Percentiles rank a stretch among this genome's conserved stretches.
These are phyloP conservation scores for Leccinellum rugosiceps DNA, from an alignment of 768 basidiomycete species.

Conservation along the genomic window DNA sequence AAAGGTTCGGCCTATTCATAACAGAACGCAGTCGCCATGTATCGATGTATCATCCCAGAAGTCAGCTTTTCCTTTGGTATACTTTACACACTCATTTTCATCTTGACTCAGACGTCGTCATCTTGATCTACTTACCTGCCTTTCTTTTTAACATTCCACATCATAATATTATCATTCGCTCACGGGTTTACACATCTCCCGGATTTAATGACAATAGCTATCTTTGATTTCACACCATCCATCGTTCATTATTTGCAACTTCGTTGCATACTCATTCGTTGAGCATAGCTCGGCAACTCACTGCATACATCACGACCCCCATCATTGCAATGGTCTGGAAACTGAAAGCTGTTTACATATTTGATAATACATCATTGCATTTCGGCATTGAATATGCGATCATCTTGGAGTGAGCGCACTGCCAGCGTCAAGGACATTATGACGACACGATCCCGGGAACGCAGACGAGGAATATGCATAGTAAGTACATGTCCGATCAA, in stretches of 20 bases:
- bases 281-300: neutral
- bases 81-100: neutral
- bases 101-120: neutral
- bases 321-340: neutral
- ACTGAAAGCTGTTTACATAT: neutral
- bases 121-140: neutral
- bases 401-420: too few species aligned
- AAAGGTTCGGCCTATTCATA: neutral
- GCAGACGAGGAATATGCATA: too few species aligned
- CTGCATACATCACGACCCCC: neutral
- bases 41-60: neutral
- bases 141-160: neutral
- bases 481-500: too few species aligned
- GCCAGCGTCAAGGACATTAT: neutral
- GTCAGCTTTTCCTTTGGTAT: neutral
- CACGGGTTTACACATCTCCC: neutral
- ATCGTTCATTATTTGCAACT: neutral
- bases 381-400: too few species aligned
- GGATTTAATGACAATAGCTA: neutral
- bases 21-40: neutral
- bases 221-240: neutral
- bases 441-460: neutral
- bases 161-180: neutral
- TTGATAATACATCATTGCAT: neutral
- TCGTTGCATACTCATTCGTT: too few species aligned